phyloP scores from a whole-genome alignment of 164 flowering plant species.

The Umbellularia californica region DNA sequence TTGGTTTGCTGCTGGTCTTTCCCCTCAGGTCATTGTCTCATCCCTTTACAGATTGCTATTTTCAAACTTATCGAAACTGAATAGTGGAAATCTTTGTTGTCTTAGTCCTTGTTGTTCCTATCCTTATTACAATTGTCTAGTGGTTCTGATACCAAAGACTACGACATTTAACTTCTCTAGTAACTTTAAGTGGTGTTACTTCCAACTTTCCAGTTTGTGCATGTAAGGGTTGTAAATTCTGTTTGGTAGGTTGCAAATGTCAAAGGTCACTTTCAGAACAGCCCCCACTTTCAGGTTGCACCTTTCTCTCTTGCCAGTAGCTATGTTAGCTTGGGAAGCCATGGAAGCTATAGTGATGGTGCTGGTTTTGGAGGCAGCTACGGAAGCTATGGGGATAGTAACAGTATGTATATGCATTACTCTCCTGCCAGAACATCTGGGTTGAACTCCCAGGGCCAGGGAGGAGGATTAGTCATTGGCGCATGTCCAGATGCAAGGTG shows the following conservation, averaged over 20 bases:
- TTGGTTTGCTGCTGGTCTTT: slow-evolving; percentile 98
- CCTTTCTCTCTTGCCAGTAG: slow-evolving; percentile 69
- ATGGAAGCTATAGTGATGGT: slow-evolving; percentile 84
- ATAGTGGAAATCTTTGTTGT: neutral
- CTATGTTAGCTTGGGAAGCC: slow-evolving; percentile 93
- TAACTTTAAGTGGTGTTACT: slow-evolving; percentile 1
- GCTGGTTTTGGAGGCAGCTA: slow-evolving; percentile 77
- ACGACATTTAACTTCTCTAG: neutral
- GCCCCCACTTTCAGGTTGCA: slow-evolving; percentile 57
- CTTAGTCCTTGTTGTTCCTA: neutral
- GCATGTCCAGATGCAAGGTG: slow-evolving; percentile 77
- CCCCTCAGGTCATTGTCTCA: slow-evolving; percentile 75
- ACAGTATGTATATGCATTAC: slow-evolving; percentile 59
- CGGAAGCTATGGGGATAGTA: slow-evolving; percentile 85
- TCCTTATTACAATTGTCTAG: neutral
- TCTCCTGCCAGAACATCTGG: slow-evolving; percentile 85
- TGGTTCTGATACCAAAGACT: neutral
- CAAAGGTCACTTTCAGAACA: slow-evolving; percentile 43
- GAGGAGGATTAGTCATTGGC: slow-evolving; percentile 64
- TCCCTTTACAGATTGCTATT: neutral
- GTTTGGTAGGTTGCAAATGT: slow-evolving; percentile 51
- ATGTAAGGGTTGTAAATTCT: neutral
- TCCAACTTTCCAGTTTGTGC: neutral
- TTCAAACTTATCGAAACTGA: neutral
- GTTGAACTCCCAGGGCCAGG: slow-evolving; percentile 53